Evolutionary conservation across 177 flowering plant species (phyloP).

Genomic region (Vitis hybrid): DNA sequence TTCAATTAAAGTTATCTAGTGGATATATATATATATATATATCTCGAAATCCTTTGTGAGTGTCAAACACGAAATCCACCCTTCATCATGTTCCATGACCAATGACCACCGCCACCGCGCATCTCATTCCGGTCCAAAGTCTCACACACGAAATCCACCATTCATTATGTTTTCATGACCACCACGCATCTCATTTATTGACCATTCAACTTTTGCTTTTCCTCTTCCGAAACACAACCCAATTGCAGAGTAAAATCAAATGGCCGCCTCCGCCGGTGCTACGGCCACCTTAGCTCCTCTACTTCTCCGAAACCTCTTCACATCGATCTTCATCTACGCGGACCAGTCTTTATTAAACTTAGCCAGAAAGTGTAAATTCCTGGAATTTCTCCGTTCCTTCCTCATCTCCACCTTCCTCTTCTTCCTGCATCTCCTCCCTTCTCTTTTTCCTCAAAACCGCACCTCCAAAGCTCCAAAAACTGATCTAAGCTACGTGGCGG

Average conservation of each 20-base stretch:
- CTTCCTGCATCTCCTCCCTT: slow-evolving; percentile 49
- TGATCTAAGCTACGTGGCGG: not conserved
- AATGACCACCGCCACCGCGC: too few relatives aligned
- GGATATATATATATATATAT: too few relatives aligned
- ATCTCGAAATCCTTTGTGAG: too few relatives aligned
- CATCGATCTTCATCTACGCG: slow-evolving; percentile 40
- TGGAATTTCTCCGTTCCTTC: slow-evolving; percentile 37
- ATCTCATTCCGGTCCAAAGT: too few relatives aligned
- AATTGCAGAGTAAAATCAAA: not conserved
- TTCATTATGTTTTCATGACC: too few relatives aligned
- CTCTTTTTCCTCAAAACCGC: slow-evolving; percentile 23
- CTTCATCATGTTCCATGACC: too few relatives aligned
- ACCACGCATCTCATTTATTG: too few relatives aligned
- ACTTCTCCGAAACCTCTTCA: slow-evolving; percentile 44
- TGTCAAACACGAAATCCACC: too few relatives aligned
- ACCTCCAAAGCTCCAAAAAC: not conserved
- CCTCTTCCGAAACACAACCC: too few relatives aligned
- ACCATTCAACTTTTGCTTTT: too few relatives aligned
- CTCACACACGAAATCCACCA: too few relatives aligned
- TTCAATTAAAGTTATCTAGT: too few relatives aligned
- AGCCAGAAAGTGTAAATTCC: slow-evolving; percentile 30
- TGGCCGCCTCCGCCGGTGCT: slow-evolving; percentile 13
- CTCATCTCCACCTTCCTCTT: slow-evolving; percentile 44
- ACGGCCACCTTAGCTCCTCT: slow-evolving; percentile 32
- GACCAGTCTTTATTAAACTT: slow-evolving; percentile 36